Conservation (phyloP, 805 yeast species). For the Teunomyces aglyptinius region DNA sequence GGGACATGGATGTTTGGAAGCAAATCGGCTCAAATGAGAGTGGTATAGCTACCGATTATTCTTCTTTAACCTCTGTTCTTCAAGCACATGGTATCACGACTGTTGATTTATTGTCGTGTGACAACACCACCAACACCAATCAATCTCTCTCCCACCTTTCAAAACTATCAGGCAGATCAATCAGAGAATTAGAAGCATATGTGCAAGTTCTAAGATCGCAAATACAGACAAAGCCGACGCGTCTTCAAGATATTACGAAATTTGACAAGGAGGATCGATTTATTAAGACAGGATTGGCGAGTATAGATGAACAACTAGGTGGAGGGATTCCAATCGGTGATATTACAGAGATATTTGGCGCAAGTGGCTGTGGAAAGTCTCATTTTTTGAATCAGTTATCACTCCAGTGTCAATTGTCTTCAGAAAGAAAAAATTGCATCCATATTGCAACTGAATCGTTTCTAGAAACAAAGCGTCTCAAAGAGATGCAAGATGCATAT, state of each 20-base stretch:
- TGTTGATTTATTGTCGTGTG: conserved; percentile 22
- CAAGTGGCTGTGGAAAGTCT: conserved; percentile 84
- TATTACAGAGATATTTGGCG: conserved; percentile 73
- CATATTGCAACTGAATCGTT: conserved; percentile 72
- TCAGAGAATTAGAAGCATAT: conserved; percentile 26
- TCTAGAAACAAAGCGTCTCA: conserved; percentile 62
- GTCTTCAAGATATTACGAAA: not conserved
- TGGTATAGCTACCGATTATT: conserved; percentile 12
- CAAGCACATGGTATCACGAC: conserved; percentile 24
- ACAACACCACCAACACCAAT: conserved; percentile 8
- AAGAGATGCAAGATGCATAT: conserved; percentile 18
- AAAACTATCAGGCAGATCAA: conserved; percentile 22
- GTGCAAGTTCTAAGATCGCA: conserved; percentile 9
- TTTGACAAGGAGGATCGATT: not conserved
- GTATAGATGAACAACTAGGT: conserved; percentile 24
- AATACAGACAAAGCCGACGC: conserved; percentile 5
- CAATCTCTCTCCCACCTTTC: conserved; percentile 16
- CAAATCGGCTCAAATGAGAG: conserved; percentile 15
- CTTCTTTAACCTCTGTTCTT: conserved; percentile 15
- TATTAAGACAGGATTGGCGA: conserved; percentile 22
- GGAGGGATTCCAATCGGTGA: conserved; percentile 34
- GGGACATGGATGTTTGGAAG: conserved; percentile 25
- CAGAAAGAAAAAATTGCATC: conserved; percentile 35
- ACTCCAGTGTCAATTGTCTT: conserved; percentile 47
- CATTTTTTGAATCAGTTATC: conserved; percentile 71